A percentile compares a stretch with the other conserved stretches of the same genome.
phyloP scores from a whole-genome alignment of 2,329 filamentous ascomycete genomes.

The Allantophomopsis cytisporea region DNA sequence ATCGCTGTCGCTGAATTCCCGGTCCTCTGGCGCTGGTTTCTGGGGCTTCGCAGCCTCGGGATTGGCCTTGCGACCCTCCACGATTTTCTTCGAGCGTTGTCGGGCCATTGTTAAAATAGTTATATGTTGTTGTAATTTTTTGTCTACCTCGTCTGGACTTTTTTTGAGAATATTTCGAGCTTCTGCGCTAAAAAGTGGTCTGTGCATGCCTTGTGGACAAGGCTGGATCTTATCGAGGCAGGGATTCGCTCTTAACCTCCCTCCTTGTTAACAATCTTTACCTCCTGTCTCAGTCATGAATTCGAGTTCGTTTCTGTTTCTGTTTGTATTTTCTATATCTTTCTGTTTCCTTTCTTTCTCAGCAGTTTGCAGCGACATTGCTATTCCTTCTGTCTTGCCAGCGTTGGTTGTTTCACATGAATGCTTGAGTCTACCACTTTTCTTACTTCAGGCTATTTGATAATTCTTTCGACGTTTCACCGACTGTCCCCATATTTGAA shows the following conservation, averaged over 20 bases:
- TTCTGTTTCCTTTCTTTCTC: not conserved
- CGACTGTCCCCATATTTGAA: too few species aligned
- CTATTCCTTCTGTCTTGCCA: too few species aligned
- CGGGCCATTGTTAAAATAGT: constrained; percentile 12
- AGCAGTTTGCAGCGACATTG: not conserved
- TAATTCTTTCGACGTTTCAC: too few species aligned
- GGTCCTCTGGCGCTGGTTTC: constrained; percentile 3
- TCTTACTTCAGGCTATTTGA: too few species aligned
- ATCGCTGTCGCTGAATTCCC: constrained; percentile 10
- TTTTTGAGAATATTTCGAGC: not conserved
- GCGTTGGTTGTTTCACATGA: too few species aligned
- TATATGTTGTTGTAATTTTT: not conserved
- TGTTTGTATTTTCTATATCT: too few species aligned
- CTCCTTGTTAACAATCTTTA: not conserved
- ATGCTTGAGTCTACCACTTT: too few species aligned
- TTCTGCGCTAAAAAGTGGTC: not conserved
- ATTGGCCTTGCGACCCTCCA: constrained; percentile 7
- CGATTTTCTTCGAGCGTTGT: constrained; percentile 14
- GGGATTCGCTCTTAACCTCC: not conserved
- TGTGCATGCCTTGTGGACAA: not conserved
- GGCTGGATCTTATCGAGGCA: not conserved
- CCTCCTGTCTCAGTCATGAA: not conserved
- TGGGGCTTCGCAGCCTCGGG: constrained; percentile 1
- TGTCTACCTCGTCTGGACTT: not conserved
- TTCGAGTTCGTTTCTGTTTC: not conserved